Percentiles rank a stretch among this genome's conserved stretches.
phyloP scores from a whole-genome alignment of 2,329 filamentous ascomycete species.

The Fusarium clavum region DNA sequence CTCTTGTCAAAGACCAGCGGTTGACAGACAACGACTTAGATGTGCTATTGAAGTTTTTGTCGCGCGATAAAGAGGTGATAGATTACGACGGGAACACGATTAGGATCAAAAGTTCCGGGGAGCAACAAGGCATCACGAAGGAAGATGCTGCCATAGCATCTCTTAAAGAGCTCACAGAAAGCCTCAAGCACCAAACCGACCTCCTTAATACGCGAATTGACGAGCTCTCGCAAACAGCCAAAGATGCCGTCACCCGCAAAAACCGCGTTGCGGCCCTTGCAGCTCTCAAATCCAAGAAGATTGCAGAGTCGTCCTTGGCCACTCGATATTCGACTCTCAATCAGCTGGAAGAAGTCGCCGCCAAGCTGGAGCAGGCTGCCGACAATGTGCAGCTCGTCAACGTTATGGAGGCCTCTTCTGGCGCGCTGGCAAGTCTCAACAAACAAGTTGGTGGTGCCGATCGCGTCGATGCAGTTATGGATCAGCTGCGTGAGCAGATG shows the following conservation, averaged over 20 bases:
- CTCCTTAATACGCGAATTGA: slow-evolving; percentile 75
- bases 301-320: slow-evolving; percentile 78
- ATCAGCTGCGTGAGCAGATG: slow-evolving; percentile 83
- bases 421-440: slow-evolving; percentile 79
- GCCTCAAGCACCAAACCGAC: slow-evolving; percentile 78
- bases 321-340: slow-evolving; percentile 78
- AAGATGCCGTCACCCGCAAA: slow-evolving; percentile 76
- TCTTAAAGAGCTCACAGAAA: slow-evolving; percentile 81
- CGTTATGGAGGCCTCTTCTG: slow-evolving; percentile 82
- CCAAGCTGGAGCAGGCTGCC: slow-evolving; percentile 85
- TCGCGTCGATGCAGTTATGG: slow-evolving; percentile 79
- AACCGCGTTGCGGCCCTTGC: slow-evolving; percentile 81
- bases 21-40: slow-evolving; percentile 75
- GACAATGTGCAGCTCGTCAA: slow-evolving; percentile 86
- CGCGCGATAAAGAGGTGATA: slow-evolving; percentile 71
- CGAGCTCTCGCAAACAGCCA: slow-evolving; percentile 72
- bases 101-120: slow-evolving; percentile 73
- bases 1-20: slow-evolving; percentile 60
- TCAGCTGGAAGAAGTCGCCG: slow-evolving; percentile 85
- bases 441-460: slow-evolving; percentile 80
- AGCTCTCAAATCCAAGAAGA: slow-evolving; percentile 84
- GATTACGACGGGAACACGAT: slow-evolving; percentile 75
- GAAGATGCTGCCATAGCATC: slow-evolving; percentile 87
- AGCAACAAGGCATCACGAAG: slow-evolving; percentile 69
- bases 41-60: slow-evolving; percentile 76